Base-by-base conservation (phyloP, 441 rosid genomes). In the Rhodomyrtus psidioides region DNA sequence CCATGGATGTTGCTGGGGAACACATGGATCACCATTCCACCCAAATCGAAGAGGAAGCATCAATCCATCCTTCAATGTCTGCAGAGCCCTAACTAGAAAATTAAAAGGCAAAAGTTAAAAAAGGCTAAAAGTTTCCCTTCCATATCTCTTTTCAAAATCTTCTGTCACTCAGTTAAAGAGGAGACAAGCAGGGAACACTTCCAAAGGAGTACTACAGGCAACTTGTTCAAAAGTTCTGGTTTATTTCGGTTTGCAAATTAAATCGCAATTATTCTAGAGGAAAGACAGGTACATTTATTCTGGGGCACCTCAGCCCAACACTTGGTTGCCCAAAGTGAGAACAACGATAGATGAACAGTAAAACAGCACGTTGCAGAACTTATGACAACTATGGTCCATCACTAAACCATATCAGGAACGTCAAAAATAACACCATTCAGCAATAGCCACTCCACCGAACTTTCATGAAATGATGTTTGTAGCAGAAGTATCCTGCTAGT, bases 21-120 rank as follows among this genome's bases (percentile, higher is more conserved):
- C 98, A 91, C 99, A 97, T 30, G 99, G 99, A 89, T 97, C 99
- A 76, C 99, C 99, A 89, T 97, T 96, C 99, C 99, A 97, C 85
- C 99, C 99, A 88, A 97, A 91, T 87, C 98, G 95, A 84, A 89
- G 91, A 58, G 99, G 99, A 93, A 97, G 99, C 51, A 88, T 96
- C 88, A 97, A 86, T 15, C 97, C 91, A 75, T 85, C 93, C 91
- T 93, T 96, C 90, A 95, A 83, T 79, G 89, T 88, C 85, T 95
- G 97, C 88, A 97, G 89, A 34, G 97, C 95, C 90, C 91, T 86
- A 83, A 96, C 99, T 97, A 85, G 54, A 92, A 46, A 82, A 53
- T 70, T 70, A 88, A 55, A 87, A 76, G 82, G 84, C 79, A 88
- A 60, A 51, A 84, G 87, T 28, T 88, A 55, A 55, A 86, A 83